phyloP scores from a whole-genome alignment of 495 filamentous ascomycete genomes.

The Cetradonia linearis region DNA sequence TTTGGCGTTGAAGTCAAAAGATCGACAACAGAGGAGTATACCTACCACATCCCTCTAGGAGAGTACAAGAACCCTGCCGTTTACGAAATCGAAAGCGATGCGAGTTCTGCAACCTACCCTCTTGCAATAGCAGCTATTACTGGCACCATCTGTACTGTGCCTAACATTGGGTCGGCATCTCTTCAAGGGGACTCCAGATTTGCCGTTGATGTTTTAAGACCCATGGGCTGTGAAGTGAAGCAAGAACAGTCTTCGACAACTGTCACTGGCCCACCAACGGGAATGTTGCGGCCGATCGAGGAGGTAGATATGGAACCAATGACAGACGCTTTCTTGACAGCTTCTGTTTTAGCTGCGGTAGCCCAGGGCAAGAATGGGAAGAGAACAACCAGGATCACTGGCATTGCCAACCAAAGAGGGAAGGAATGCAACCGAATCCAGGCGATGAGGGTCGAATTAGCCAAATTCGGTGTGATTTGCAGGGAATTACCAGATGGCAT shows the following conservation, averaged over 20 bases:
- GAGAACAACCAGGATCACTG: constrained; percentile 70
- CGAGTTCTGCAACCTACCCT: constrained; percentile 94
- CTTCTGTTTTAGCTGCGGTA: constrained; percentile 84
- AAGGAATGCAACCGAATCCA: constrained; percentile 97
- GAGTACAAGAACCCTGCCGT: constrained; percentile 74
- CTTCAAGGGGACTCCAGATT: constrained; percentile 95
- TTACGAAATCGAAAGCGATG: constrained; percentile 93
- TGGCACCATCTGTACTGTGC: constrained; percentile 87
- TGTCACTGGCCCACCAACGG: constrained; percentile 74
- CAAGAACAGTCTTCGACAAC: constrained; percentile 83
- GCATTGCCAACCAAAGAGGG: constrained; percentile 97
- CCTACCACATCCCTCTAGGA: constrained; percentile 86
- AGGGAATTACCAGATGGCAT: constrained; percentile 89
- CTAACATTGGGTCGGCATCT: constrained; percentile 86
- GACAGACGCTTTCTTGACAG: constrained; percentile 97
- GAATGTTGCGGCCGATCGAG: constrained; percentile 56
- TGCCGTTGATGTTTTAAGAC: constrained; percentile 77
- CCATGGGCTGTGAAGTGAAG: constrained; percentile 87
- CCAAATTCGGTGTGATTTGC: constrained; percentile 88
- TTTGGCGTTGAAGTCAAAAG: constrained; percentile 77
- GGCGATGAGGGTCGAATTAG: constrained; percentile 92
- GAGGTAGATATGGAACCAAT: constrained; percentile 98
- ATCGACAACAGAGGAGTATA: constrained; percentile 67
- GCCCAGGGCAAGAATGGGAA: constrained; percentile 48
- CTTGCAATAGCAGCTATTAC: constrained; percentile 91